Conservation (phyloP, 768 basidiomycete genomes). For the Phylloporus arenicola region DNA sequence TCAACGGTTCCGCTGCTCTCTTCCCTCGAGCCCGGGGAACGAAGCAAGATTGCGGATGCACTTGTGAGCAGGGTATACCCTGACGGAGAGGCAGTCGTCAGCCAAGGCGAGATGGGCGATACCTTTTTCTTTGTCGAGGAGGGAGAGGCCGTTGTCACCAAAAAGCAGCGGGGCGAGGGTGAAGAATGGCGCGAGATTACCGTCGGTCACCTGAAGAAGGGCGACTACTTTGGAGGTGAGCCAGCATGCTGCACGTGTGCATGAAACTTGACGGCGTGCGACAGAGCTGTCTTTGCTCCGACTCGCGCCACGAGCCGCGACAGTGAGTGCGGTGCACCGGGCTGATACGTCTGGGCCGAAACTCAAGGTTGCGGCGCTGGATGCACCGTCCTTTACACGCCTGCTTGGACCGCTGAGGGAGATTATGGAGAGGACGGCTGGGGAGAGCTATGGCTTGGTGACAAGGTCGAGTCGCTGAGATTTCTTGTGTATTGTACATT, state of each 20-base stretch:
- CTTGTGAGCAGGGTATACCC: slow-evolving; percentile 76
- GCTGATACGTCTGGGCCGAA: slow-evolving; percentile 47
- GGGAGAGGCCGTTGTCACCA: slow-evolving; percentile 84
- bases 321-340: slow-evolving; percentile 71
- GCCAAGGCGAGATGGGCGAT: slow-evolving; percentile 91
- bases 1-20: slow-evolving; percentile 84
- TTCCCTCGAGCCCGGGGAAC: slow-evolving; percentile 79
- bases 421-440: slow-evolving; percentile 89
- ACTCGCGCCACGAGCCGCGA: slow-evolving; percentile 89
- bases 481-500: not conserved
- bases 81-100: slow-evolving; percentile 84
- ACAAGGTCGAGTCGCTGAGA: slow-evolving; percentile 31
- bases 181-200: slow-evolving; percentile 58
- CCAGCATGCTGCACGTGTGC: not conserved
- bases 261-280: slow-evolving; percentile 7
- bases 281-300: slow-evolving; percentile 88
- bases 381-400: slow-evolving; percentile 89
- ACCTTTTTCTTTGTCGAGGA: slow-evolving; percentile 98
- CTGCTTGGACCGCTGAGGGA: slow-evolving; percentile 89
- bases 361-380: slow-evolving; percentile 90
- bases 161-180: slow-evolving; percentile 55
- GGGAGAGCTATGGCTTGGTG: slow-evolving; percentile 55
- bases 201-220: slow-evolving; percentile 76
- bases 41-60: slow-evolving; percentile 97
- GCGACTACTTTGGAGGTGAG: slow-evolving; percentile 98